Evolutionary conservation across 371 early-diverging fungal genomes (phyloP).

Genomic region (Nematocida sp.): DNA sequence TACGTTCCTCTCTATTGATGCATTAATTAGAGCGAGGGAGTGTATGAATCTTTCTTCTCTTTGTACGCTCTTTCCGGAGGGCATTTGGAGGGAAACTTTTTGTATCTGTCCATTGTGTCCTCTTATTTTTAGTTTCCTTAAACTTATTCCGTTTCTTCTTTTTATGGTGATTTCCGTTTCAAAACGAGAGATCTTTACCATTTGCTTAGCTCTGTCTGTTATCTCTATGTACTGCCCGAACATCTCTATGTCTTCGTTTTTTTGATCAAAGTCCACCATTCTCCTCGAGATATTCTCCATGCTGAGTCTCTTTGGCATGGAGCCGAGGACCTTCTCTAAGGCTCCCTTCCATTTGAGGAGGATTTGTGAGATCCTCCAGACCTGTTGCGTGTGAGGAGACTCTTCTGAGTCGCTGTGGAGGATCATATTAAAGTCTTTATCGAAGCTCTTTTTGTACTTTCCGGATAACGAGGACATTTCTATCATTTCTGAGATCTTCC

Average conservation of each 20-base stretch:
- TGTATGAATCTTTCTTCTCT: conserved; percentile 52
- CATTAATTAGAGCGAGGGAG: conserved; percentile 38
- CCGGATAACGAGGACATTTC: conserved; percentile 35
- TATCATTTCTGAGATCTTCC: conserved; percentile 53
- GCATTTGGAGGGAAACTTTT: conserved; percentile 45
- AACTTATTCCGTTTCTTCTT: conserved; percentile 50
- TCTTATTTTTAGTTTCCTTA: conserved; percentile 41
- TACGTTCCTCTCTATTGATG: conserved; percentile 11
- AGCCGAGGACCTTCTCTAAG: conserved; percentile 26
- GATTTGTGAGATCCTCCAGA: conserved; percentile 32
- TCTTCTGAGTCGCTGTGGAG: not conserved
- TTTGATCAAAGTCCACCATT: conserved; percentile 44
- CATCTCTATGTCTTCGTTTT: conserved; percentile 46
- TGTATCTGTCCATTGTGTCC: conserved; percentile 56
- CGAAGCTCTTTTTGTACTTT: conserved; percentile 43
- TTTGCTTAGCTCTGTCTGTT: conserved; percentile 50
- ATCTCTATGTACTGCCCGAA: conserved; percentile 61
- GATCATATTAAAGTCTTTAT: conserved; percentile 20
- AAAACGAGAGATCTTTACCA: conserved; percentile 54
- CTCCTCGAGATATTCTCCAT: conserved; percentile 36
- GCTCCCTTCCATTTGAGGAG: conserved; percentile 41
- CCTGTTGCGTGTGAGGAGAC: not conserved
- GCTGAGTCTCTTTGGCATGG: conserved; percentile 28
- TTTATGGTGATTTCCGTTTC: conserved; percentile 32
- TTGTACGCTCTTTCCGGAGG: conserved; percentile 15